phyloP scores from a whole-genome alignment of 345 rosid genomes.

The Pseudoturritis turrita region DNA sequence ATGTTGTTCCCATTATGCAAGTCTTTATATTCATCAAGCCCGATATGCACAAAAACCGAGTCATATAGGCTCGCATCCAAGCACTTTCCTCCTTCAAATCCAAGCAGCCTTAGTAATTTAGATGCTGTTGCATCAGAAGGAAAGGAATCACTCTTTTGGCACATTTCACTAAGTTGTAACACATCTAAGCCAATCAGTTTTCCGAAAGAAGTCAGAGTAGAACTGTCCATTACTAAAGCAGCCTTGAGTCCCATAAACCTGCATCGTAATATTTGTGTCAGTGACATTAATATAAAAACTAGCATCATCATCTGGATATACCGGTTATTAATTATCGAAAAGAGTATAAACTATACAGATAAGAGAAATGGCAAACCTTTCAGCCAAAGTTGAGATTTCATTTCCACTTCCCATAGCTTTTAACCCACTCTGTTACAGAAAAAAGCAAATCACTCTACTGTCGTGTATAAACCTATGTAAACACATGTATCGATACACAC shows the following conservation, averaged over 20 bases:
- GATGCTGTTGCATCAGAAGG: conserved; percentile 33
- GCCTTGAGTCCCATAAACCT: conserved; percentile 91
- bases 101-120: conserved; percentile 54
- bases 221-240: conserved; percentile 52
- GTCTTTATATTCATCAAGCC: conserved; percentile 37
- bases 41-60: conserved; percentile 61
- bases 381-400: conserved; percentile 40
- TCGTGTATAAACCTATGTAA: background rate
- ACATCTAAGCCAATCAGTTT: conserved; percentile 51
- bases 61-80: conserved; percentile 51
- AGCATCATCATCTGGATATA: conserved; percentile 2
- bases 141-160: conserved; percentile 22
- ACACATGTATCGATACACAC: background rate
- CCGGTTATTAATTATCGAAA: background rate
- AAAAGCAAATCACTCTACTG: background rate
- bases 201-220: conserved; percentile 46
- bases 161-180: conserved; percentile 33
- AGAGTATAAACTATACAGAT: background rate
- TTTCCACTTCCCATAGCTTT: conserved; percentile 19
- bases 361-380: conserved; percentile 43
- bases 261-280: background rate
- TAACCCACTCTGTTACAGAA: conserved; percentile 34
- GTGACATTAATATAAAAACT: background rate
- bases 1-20: conserved; percentile 18
- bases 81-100: conserved; percentile 58